Evolutionary conservation across 2,329 filamentous ascomycete species (phyloP).

Genomic region (Trichophyton benhamiae): DNA sequence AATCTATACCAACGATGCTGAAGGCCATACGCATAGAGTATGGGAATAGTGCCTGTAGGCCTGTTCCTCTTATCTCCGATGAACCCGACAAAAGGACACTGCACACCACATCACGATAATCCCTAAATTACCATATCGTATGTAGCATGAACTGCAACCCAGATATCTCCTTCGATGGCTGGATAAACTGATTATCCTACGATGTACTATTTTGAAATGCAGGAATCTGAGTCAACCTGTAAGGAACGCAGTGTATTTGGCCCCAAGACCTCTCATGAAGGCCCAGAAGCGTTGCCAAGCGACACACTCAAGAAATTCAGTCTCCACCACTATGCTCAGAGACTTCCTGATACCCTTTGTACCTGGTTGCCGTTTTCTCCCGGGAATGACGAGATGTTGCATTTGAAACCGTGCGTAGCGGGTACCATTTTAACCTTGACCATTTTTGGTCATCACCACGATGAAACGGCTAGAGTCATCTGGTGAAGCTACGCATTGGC

Average conservation of each 20-base stretch:
- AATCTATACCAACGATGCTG: too few relatives aligned
- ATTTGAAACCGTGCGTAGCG: background rate
- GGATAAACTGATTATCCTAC: background rate
- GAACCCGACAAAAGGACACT: too few relatives aligned
- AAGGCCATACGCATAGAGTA: too few relatives aligned
- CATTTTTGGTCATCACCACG: background rate
- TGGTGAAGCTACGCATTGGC: background rate
- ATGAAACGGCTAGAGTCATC: background rate
- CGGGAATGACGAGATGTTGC: background rate
- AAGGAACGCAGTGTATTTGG: background rate
- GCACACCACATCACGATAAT: background rate
- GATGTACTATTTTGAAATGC: background rate
- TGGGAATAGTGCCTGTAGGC: background rate
- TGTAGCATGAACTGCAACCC: background rate
- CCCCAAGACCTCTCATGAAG: background rate
- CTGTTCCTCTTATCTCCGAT: background rate
- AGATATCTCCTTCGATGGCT: background rate
- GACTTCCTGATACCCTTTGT: background rate
- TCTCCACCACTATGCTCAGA: background rate
- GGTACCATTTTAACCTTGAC: background rate
- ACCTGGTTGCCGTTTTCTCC: background rate
- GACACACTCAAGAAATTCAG: background rate
- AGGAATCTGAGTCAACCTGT: background rate
- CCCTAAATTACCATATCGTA: background rate
- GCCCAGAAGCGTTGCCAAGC: background rate